Conservation (phyloP, 2,329 filamentous ascomycete genomes). For the Aureobasidium leucospermi region DNA sequence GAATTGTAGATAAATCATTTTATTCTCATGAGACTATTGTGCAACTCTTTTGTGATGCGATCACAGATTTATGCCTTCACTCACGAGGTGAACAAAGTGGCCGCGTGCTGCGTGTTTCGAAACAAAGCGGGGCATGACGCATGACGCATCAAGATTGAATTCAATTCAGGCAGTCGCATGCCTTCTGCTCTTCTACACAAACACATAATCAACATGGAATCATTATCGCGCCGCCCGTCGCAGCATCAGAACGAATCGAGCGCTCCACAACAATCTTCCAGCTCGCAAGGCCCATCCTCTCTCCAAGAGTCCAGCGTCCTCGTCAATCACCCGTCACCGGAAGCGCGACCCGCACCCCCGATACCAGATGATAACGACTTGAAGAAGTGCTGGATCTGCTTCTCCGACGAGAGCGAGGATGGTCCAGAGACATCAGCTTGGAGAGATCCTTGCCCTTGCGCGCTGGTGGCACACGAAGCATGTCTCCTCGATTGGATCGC, state of each 20-base stretch:
- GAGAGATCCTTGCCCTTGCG: constrained; percentile 86
- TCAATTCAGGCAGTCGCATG: too few species aligned
- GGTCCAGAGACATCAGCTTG: constrained; percentile 57
- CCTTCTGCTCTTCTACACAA: too few species aligned
- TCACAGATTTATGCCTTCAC: too few species aligned
- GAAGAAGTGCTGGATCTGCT: constrained; percentile 63
- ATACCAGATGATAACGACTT: constrained; percentile 28
- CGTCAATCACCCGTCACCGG: neutral
- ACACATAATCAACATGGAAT: neutral
- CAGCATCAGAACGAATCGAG: neutral
- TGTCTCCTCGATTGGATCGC: constrained; percentile 89
- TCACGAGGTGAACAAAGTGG: too few species aligned
- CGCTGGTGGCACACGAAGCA: constrained; percentile 80
- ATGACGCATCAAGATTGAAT: too few species aligned
- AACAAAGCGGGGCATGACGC: too few species aligned
- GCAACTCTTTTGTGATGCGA: too few species aligned
- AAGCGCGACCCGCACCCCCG: neutral
- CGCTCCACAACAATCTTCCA: neutral
- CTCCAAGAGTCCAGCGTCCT: constrained; percentile 8
- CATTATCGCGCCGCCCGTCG: neutral
- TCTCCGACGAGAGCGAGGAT: constrained; percentile 58
- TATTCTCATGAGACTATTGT: too few species aligned
- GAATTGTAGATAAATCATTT: too few species aligned
- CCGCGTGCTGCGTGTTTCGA: too few species aligned
- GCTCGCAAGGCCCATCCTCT: neutral